Conservation (phyloP, 164 flowering plant species). For the Vitis labrusca region DNA sequence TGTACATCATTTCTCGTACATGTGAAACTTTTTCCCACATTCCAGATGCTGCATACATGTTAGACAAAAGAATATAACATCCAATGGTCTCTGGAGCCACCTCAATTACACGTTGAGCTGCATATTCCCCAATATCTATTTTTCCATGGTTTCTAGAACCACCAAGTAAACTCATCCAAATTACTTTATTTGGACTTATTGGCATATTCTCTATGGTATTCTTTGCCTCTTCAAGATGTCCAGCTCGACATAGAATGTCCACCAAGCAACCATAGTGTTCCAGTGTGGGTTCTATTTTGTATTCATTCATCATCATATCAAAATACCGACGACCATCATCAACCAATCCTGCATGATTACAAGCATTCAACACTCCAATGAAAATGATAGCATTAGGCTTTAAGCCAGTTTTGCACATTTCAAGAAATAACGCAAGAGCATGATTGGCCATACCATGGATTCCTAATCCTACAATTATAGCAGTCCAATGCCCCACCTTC, state of each 20-base stretch:
- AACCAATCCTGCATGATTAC: constrained; percentile 40
- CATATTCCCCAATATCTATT: constrained; percentile 24
- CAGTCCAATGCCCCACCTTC: constrained; percentile 37
- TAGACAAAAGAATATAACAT: constrained; percentile 29
- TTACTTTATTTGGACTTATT: constrained; percentile 28
- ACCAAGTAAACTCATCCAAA: constrained; percentile 36
- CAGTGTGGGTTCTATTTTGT: constrained; percentile 24
- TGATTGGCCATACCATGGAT: constrained; percentile 28
- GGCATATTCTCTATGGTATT: constrained; percentile 26
- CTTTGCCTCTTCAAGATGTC: constrained; percentile 31
- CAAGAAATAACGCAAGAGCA: constrained; percentile 23
- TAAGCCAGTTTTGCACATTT: constrained; percentile 22
- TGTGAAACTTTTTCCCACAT: constrained; percentile 26
- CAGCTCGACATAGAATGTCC: constrained; percentile 33
- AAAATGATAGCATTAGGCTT: constrained; percentile 33
- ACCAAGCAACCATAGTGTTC: constrained; percentile 42
- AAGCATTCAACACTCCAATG: constrained; percentile 34
- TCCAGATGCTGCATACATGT: constrained; percentile 33
- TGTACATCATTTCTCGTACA: constrained; percentile 31
- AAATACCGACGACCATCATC: constrained; percentile 27
- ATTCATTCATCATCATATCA: constrained; percentile 24
- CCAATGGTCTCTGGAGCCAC: constrained; percentile 24
- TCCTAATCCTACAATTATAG: constrained; percentile 30
- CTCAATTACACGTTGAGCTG: constrained; percentile 27
- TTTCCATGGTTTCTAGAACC: constrained; percentile 23